A percentile compares a stretch with the other conserved stretches of the same genome.
Conservation (phyloP, 495 filamentous ascomycete genomes). For the Aspergillus panamensis region DNA sequence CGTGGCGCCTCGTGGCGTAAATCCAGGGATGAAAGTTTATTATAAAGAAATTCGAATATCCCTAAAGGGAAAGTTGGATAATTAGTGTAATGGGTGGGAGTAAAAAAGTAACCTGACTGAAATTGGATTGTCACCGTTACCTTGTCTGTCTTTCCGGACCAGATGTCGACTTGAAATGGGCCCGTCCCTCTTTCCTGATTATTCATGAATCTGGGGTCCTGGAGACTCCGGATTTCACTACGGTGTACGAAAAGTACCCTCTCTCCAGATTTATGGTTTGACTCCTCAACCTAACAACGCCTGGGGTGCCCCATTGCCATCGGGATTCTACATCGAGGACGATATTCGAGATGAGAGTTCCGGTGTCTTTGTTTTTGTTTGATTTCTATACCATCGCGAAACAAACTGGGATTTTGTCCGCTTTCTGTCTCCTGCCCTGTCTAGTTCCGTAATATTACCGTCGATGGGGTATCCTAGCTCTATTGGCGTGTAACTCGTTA, state of each 20-base stretch:
- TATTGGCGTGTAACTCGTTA: background rate
- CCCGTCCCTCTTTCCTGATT: background rate
- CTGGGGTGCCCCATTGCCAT: too few relatives aligned
- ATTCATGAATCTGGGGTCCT: conserved; percentile 23
- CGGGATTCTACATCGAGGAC: too few relatives aligned
- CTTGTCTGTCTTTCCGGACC: background rate
- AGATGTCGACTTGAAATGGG: conserved; percentile 2
- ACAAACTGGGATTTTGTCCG: background rate
- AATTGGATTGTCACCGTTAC: background rate
- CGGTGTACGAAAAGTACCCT: background rate
- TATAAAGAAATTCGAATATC: background rate
- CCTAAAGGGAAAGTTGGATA: background rate
- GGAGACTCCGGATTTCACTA: conserved; percentile 22
- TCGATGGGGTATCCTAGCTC: background rate
- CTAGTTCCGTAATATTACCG: conserved; percentile 20
- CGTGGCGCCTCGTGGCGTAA: conserved; percentile 2
- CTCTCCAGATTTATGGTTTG: background rate
- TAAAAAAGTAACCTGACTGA: background rate
- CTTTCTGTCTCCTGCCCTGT: background rate
- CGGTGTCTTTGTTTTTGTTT: background rate
- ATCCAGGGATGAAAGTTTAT: background rate
- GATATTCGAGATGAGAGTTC: too few relatives aligned
- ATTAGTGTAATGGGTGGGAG: background rate
- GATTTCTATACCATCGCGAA: background rate
- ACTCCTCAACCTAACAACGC: too few relatives aligned